Conservation (phyloP, 768 basidiomycete genomes). For the Hortiboletus flavorubellus region DNA sequence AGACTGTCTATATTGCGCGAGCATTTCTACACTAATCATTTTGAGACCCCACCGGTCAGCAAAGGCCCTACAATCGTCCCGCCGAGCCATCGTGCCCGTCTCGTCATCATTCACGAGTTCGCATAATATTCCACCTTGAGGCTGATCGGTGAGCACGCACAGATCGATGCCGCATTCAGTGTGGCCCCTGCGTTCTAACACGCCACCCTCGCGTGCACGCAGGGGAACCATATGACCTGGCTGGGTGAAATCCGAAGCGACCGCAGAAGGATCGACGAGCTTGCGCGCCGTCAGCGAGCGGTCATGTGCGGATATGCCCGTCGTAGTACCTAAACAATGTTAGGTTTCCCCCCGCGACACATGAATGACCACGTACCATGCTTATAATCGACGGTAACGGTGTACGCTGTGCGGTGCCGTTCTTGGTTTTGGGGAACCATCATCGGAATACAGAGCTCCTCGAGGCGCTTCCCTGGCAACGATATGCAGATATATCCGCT, state of each 20-base stretch:
- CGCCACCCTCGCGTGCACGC: conserved; percentile 81
- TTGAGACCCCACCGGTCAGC: conserved; percentile 87
- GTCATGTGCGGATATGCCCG: conserved; percentile 97
- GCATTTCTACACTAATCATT: conserved; percentile 92
- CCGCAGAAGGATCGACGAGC: conserved; percentile 59
- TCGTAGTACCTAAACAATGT: conserved; percentile 66
- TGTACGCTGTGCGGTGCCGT: conserved; percentile 90
- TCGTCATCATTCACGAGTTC: conserved; percentile 93
- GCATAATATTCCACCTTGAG: conserved; percentile 76
- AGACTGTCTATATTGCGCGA: conserved; percentile 42
- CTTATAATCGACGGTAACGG: conserved; percentile 91
- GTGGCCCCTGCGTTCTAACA: conserved; percentile 85
- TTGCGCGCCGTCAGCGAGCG: conserved; percentile 83
- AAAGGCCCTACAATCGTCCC: conserved; percentile 90
- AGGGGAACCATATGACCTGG: conserved; percentile 97
- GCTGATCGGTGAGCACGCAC: conserved; percentile 65
- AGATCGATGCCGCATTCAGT: conserved; percentile 91
- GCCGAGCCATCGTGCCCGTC: conserved; percentile 87
- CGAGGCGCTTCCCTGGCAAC: conserved; percentile 70
- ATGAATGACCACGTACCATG: conserved; percentile 49
- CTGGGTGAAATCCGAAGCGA: conserved; percentile 73
- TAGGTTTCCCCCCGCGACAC: not conserved
- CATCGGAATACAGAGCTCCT: conserved; percentile 81
- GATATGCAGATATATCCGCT: conserved; percentile 95
- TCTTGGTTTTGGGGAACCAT: conserved; percentile 94